Base-by-base conservation (phyloP, 805 yeast species). In the Monosporozyma servazzii region DNA sequence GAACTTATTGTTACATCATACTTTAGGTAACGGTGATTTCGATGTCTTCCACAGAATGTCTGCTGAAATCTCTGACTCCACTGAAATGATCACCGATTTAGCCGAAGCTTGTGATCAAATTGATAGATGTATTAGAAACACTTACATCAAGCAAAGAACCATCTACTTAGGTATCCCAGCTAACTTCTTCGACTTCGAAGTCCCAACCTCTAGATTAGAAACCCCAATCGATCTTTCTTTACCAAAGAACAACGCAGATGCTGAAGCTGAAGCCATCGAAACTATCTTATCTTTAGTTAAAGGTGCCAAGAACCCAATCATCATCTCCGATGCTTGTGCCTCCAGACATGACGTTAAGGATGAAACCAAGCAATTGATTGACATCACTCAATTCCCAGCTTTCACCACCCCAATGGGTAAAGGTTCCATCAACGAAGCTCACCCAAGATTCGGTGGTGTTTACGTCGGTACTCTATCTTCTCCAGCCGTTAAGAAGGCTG, bases 391-490 rank as follows among this genome's bases (percentile, higher is more conserved):
- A 48, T 48, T 48, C 43, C 51, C 51, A 30, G 47, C 51, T 10
- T 48, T 48, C 43, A 36, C 41, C 17, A 43, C 51, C 25, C 51
- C 51, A 48, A 48, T 48, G 51, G 51, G 51, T 48, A 48, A 48
- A 27, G 51, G 51, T 27, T 41, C 51, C 41, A 48, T 48, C 29
- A 25, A 48, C 20, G 51, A 48, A 36, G 8, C 47, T 18, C 51
- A 48, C 30, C 47, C 47, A 48, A 48, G 51, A 48, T 48, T 17
- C 27, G 51, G 51, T 33, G 51, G 51, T 48, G 42, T 48, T 18
- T 48, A 48, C 30, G 51, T 48, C 17, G 51, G 51, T 48, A 48
- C 51, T 36, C 33, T 48, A 43, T 48, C 51, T 25, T 7, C n/a
- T 3, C 51, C 51, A 43, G 51, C 20, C 7, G 51, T 48, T 13